A percentile compares a stretch with the other conserved stretches of the same genome.
Evolutionary conservation across 331 rosid species (phyloP).

Genomic region (Malus hybrid): DNA sequence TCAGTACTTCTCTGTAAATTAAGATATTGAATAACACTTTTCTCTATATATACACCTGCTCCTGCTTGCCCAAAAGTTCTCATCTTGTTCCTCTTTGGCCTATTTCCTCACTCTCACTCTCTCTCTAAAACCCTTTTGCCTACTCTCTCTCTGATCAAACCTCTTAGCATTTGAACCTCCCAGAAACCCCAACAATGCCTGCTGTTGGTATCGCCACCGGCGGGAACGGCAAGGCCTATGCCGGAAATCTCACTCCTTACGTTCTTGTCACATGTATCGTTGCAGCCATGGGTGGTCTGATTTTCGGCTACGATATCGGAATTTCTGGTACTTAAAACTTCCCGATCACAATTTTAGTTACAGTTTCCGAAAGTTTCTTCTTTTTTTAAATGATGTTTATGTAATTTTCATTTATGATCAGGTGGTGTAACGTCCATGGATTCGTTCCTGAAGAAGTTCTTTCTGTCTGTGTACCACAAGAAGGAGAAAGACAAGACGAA

Average conservation of each 20-base stretch:
- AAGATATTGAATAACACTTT: neutral
- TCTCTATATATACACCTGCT: conserved; percentile 30
- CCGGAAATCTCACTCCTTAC: conserved; percentile 63
- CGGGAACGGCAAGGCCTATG: conserved; percentile 35
- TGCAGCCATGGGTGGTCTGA: conserved; percentile 91
- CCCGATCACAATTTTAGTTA: neutral
- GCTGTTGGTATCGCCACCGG: conserved; percentile 42
- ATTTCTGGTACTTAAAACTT: conserved; percentile 52
- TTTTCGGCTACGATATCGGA: conserved; percentile 91
- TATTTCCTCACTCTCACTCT: neutral
- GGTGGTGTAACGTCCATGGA: conserved; percentile 97
- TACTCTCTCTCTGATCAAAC: neutral
- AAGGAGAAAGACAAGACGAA: conserved; percentile 19
- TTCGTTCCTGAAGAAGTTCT: conserved; percentile 59
- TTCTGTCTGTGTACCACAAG: conserved; percentile 53
- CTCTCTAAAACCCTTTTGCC: neutral
- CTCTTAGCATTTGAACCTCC: neutral
- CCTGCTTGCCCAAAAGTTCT: conserved; percentile 6
- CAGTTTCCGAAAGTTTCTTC: too few relatives aligned
- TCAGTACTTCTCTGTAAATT: neutral
- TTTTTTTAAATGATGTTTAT: neutral
- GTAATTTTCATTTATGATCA: neutral
- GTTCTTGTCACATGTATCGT: conserved; percentile 66
- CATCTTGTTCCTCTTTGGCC: neutral
- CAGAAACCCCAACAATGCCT: conserved; percentile 45